Percentiles rank a stretch among this genome's conserved stretches.
These are phyloP conservation scores for Sphaerulina vaccinii DNA, from an alignment of 2,329 filamentous ascomycete species.

Conservation along the genomic window DNA sequence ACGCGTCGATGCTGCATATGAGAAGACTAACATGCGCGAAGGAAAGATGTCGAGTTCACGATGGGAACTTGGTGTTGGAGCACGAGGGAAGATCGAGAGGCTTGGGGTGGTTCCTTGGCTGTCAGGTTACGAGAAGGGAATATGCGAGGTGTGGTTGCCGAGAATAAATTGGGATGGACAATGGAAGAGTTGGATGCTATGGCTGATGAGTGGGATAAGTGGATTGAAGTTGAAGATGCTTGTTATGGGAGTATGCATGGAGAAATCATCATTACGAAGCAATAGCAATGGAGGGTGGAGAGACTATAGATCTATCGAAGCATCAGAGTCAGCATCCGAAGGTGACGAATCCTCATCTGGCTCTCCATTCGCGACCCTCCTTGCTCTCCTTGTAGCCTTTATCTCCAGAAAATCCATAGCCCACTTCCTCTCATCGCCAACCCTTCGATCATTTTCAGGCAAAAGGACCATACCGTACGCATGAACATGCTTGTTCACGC, in stretches of 20 bases:
- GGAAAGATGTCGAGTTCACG: constrained; percentile 41
- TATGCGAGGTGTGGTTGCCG: constrained; percentile 38
- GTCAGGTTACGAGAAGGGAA: constrained; percentile 25
- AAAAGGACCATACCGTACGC: too few species aligned
- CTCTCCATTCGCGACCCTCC: too few species aligned
- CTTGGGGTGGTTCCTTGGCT: constrained; percentile 40
- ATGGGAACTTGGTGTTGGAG: constrained; percentile 46
- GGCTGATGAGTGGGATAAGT: constrained; percentile 41
- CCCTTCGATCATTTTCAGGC: too few species aligned
- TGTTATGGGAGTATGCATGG: constrained; percentile 45
- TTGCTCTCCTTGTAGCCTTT: too few species aligned
- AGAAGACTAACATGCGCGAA: constrained; percentile 5
- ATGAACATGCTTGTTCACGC: too few species aligned
- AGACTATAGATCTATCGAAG: too few species aligned
- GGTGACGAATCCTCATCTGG: background rate
- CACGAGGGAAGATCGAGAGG: constrained; percentile 39
- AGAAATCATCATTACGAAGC: constrained; percentile 38
- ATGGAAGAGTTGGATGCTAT: constrained; percentile 43
- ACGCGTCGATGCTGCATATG: too few species aligned
- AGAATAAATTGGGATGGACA: constrained; percentile 36
- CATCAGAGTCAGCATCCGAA: too few species aligned
- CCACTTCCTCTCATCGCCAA: too few species aligned
- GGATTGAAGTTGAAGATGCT: constrained; percentile 44
- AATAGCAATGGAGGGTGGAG: too few species aligned
- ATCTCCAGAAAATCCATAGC: too few species aligned